Conservation (phyloP, 2,329 filamentous ascomycete species). For the Botrytis paeoniae region DNA sequence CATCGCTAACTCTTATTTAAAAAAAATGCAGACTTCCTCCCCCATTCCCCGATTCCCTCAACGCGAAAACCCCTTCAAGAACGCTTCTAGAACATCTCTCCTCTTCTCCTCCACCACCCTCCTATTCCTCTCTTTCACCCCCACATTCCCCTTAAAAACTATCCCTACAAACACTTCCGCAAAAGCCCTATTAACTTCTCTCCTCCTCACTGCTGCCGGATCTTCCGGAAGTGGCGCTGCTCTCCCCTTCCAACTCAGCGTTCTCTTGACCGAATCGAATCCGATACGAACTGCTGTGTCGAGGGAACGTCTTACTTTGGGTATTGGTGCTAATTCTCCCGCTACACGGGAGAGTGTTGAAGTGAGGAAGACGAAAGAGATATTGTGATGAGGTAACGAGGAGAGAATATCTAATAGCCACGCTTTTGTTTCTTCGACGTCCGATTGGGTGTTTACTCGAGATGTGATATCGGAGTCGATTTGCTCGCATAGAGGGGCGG, state of each 20-base stretch:
- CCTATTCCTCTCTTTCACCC: conserved; percentile 52
- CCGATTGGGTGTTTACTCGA: conserved; percentile 43
- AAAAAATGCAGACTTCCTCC: neutral
- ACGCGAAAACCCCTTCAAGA: conserved; percentile 44
- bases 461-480: conserved; percentile 57
- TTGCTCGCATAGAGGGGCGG: conserved; percentile 64
- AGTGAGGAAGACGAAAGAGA: conserved; percentile 83
- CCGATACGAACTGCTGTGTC: conserved; percentile 27
- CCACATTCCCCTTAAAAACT: conserved; percentile 54
- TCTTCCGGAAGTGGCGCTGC: conserved; percentile 41
- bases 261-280: conserved; percentile 30
- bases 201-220: conserved; percentile 51
- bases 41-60: neutral
- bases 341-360: conserved; percentile 66
- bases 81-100: conserved; percentile 66
- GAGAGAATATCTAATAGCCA: conserved; percentile 71
- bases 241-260: conserved; percentile 34
- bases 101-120: conserved; percentile 61
- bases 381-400: conserved; percentile 72
- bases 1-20: neutral
- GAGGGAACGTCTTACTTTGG: conserved; percentile 24
- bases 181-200: conserved; percentile 58
- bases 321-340: conserved; percentile 50
- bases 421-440: conserved; percentile 54
- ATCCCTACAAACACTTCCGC: conserved; percentile 63